phyloP scores from a whole-genome alignment of 306 rosid species.

The Sphenostylis stenocarpa region DNA sequence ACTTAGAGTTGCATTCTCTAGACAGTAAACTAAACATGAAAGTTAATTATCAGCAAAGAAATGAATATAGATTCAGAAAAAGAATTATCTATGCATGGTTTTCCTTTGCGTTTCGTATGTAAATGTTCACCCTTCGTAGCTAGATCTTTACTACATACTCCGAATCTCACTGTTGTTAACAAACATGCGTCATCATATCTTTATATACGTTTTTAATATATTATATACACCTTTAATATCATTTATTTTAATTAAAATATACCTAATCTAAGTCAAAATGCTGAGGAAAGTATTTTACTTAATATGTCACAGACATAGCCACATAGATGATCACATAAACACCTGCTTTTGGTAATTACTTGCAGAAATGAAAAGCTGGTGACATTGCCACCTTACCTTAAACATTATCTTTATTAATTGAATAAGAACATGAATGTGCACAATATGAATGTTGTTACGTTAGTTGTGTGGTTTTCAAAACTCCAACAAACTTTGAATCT shows the following conservation, averaged over 20 bases:
- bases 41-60: no score
- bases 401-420: slow-evolving; percentile 30
- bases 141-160: neutral
- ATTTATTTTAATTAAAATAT: neutral
- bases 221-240: neutral
- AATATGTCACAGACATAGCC: neutral
- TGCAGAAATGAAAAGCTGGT: slow-evolving; percentile 38
- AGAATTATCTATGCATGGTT: slow-evolving; percentile 10
- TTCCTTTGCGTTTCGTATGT: slow-evolving; percentile 12
- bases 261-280: neutral
- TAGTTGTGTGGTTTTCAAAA: slow-evolving; percentile 44
- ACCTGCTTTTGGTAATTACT: slow-evolving; percentile 40
- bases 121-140: slow-evolving; percentile 7
- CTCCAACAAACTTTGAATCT: slow-evolving; percentile 66
- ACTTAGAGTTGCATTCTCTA: neutral
- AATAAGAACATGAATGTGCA: slow-evolving; percentile 8
- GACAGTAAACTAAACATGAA: neutral
- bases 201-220: neutral
- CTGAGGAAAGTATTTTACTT: neutral
- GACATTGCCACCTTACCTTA: slow-evolving; percentile 23
- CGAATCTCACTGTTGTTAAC: slow-evolving; percentile 26
- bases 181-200: slow-evolving; percentile 36
- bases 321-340: slow-evolving; percentile 4
- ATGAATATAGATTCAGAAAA: neutral
- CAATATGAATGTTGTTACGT: slow-evolving; percentile 18